Conservation (phyloP, 1,284 basidiomycete species). For the Sporisorium graminicola region DNA sequence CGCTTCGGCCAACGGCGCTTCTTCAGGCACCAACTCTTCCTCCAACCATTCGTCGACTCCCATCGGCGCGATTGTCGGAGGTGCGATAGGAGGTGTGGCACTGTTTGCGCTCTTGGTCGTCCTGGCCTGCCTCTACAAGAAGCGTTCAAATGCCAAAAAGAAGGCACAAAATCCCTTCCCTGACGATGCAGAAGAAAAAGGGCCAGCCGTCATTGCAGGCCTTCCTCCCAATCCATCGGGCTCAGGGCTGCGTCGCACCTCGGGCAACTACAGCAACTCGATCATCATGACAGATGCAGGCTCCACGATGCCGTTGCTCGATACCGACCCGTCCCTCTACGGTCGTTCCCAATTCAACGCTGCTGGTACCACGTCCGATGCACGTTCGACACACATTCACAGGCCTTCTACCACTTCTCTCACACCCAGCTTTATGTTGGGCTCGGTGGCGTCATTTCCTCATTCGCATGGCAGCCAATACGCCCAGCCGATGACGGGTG, state of each 20-base stretch:
- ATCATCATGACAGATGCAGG: constrained; percentile 31
- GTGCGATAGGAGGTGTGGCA: constrained; percentile 26
- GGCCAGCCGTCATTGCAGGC: constrained; percentile 34
- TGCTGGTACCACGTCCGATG: constrained; percentile 7
- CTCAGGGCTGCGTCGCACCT: constrained; percentile 19
- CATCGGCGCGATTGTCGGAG: constrained; percentile 36
- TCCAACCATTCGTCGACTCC: constrained; percentile 11
- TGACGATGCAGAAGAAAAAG: constrained; percentile 22
- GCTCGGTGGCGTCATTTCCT: constrained; percentile 25
- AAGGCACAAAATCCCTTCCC: constrained; percentile 31
- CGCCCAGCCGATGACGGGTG: constrained; percentile 8
- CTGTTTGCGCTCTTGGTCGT: constrained; percentile 20
- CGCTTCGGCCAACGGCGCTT: background rate
- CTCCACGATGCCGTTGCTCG: constrained; percentile 27
- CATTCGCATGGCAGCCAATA: constrained; percentile 29
- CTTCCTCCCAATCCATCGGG: constrained; percentile 31
- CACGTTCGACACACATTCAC: constrained; percentile 21
- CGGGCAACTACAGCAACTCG: constrained; percentile 30
- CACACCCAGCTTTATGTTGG: constrained; percentile 35
- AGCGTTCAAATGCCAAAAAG: constrained; percentile 26
- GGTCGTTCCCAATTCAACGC: constrained; percentile 16
- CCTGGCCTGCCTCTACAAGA: constrained; percentile 17
- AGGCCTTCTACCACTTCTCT: constrained; percentile 34
- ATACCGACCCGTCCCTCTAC: constrained; percentile 17
- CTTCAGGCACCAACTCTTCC: constrained; percentile 5